Percentiles rank a stretch among this genome's conserved stretches.
Evolutionary conservation across 2,329 filamentous ascomycete species (phyloP).

Genomic region (Sporothrix schenckii): DNA sequence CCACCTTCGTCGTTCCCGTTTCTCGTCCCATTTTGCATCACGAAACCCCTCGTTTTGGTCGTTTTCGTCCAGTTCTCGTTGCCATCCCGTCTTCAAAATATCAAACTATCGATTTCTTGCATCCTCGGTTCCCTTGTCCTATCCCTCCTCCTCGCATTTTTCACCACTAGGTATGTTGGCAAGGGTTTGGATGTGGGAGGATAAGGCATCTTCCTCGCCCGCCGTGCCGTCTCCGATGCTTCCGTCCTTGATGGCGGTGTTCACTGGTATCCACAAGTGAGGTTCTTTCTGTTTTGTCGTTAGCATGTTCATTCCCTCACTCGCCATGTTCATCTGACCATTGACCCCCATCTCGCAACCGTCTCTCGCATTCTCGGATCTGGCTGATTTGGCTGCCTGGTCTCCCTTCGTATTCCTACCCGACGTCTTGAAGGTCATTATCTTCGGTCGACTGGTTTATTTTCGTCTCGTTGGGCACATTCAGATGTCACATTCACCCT

Average conservation of each 20-base stretch:
- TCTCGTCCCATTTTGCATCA: background rate
- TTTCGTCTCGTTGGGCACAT: constrained; percentile 10
- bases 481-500: constrained; percentile 16
- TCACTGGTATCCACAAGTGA: constrained; percentile 4
- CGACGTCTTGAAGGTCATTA: background rate
- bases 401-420: background rate
- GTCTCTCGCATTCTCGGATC: background rate
- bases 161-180: background rate
- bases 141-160: background rate
- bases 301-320: background rate
- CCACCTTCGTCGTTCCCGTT: background rate
- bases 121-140: background rate
- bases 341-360: background rate
- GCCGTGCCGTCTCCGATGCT: background rate
- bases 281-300: background rate
- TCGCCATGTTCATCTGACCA: background rate
- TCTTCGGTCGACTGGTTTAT: background rate
- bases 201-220: background rate
- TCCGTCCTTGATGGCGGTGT: constrained; percentile 15
- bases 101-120: constrained; percentile 16
- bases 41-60: background rate
- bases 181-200: background rate
- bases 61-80: constrained; percentile 3
- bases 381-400: background rate
- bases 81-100: constrained; percentile 1